Evolutionary conservation across 2,329 filamentous ascomycete species (phyloP).

Genomic region (Cylindrodendrum hubeiense): DNA sequence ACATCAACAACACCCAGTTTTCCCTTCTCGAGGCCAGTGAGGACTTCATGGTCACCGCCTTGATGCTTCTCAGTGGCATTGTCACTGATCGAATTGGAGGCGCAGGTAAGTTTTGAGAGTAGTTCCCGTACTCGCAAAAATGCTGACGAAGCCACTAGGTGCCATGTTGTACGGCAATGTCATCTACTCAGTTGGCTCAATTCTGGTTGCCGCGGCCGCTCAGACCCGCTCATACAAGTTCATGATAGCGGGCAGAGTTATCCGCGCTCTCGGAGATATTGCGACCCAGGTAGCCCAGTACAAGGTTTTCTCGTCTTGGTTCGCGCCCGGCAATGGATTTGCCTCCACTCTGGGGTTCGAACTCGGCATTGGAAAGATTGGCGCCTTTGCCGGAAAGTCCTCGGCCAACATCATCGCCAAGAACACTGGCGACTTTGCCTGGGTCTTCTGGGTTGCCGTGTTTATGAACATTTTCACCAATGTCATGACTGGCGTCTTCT

Average conservation of each 20-base stretch:
- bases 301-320: constrained; percentile 74
- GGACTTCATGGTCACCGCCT: constrained; percentile 69
- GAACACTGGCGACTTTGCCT: constrained; percentile 68
- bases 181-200: constrained; percentile 67
- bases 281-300: constrained; percentile 73
- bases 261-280: constrained; percentile 70
- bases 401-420: constrained; percentile 69
- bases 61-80: constrained; percentile 66
- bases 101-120: constrained; percentile 54
- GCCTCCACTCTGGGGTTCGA: constrained; percentile 72
- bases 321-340: constrained; percentile 70
- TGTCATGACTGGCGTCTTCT: constrained; percentile 62
- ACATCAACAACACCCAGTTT: constrained; percentile 71
- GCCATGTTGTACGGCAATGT: constrained; percentile 70
- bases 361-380: constrained; percentile 69
- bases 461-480: constrained; percentile 75
- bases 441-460: constrained; percentile 71
- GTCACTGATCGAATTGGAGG: constrained; percentile 69
- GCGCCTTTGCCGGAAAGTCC: constrained; percentile 69
- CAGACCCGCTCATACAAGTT: constrained; percentile 67
- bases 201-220: constrained; percentile 68
- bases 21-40: constrained; percentile 69
- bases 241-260: constrained; percentile 68
- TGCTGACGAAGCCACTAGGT: constrained; percentile 37
- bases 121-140: accelerated